These are phyloP conservation scores for Talaromyces islandicus DNA, from an alignment of 2,329 filamentous ascomycete species.

Conservation along the genomic window DNA sequence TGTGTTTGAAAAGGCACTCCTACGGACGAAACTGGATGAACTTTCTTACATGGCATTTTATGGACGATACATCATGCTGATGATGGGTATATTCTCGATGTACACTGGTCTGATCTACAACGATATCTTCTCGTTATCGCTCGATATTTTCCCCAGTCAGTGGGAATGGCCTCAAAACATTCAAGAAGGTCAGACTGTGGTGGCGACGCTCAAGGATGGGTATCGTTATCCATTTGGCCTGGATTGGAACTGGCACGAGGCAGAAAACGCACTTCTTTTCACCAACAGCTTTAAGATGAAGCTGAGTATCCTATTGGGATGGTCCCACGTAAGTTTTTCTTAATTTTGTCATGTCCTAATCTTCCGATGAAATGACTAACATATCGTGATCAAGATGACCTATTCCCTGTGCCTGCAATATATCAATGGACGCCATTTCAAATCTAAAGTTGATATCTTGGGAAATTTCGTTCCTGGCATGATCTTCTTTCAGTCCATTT, in stretches of 20 bases:
- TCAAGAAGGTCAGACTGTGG: conserved; percentile 57
- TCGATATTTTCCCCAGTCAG: conserved; percentile 81
- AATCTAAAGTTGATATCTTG: conserved; percentile 90
- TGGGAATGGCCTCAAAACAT: conserved; percentile 79
- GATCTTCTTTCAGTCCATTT: conserved; percentile 99
- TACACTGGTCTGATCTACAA: conserved; percentile 98
- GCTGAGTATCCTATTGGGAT: conserved; percentile 94
- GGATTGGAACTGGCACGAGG: conserved; percentile 94
- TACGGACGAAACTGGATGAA: conserved; percentile 86
- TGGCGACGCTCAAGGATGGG: conserved; percentile 60
- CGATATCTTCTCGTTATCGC: conserved; percentile 89
- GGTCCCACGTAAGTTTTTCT: conserved; percentile 60
- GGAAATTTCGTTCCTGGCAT: conserved; percentile 96
- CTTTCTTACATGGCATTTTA: conserved; percentile 98
- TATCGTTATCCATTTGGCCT: conserved; percentile 94
- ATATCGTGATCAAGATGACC: conserved; percentile 61
- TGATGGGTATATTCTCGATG: conserved; percentile 96
- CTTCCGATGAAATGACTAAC: not conserved
- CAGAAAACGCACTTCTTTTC: conserved; percentile 92
- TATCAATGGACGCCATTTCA: conserved; percentile 92
- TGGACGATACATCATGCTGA: conserved; percentile 93
- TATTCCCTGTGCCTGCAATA: conserved; percentile 92
- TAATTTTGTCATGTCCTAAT: not conserved
- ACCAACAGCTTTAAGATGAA: conserved; percentile 99
- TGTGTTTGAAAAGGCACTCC: conserved; percentile 83